A percentile compares a stretch with the other conserved stretches of the same genome.
These are phyloP conservation scores for Prunus mongolica DNA, from an alignment of 306 rosid species.

Conservation along the genomic window DNA sequence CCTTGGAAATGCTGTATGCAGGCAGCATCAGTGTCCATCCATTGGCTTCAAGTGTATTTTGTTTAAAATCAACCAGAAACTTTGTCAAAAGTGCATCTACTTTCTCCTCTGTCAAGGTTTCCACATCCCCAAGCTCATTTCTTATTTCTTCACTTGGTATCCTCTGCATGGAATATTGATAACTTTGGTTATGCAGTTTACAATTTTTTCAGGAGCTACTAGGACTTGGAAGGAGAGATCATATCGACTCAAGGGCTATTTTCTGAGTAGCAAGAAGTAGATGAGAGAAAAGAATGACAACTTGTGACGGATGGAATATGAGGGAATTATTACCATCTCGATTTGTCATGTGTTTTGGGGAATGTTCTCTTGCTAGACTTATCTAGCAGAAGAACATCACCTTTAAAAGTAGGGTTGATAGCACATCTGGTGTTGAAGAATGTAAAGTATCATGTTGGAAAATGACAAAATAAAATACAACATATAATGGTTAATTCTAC, in stretches of 20 bases:
- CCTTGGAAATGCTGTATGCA: slow-evolving; percentile 51
- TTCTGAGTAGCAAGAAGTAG: neutral
- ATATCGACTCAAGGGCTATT: neutral
- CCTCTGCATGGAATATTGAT: slow-evolving; percentile 36
- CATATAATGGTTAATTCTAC: too few species aligned
- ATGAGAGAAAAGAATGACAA: neutral
- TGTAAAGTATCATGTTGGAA: too few species aligned
- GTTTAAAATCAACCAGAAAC: slow-evolving; percentile 39
- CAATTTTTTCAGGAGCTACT: neutral
- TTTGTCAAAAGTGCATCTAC: slow-evolving; percentile 41
- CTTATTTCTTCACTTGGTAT: slow-evolving; percentile 42
- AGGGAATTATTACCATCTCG: neutral
- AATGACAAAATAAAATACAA: too few species aligned
- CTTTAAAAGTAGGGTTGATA: neutral
- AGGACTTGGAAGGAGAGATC: neutral
- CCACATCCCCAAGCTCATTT: slow-evolving; percentile 38
- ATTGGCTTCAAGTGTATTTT: slow-evolving; percentile 41
- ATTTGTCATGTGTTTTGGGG: too few species aligned
- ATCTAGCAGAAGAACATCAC: neutral
- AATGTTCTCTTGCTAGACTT: neutral
- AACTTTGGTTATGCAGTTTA: neutral
- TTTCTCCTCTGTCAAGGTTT: slow-evolving; percentile 41
- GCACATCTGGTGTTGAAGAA: too few species aligned
- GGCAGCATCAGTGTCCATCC: slow-evolving; percentile 64
- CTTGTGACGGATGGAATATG: neutral